These are phyloP conservation scores for Dichotomocladium elegans DNA, from an alignment of 371 early-diverging fungal genomes.

Conservation along the genomic window DNA sequence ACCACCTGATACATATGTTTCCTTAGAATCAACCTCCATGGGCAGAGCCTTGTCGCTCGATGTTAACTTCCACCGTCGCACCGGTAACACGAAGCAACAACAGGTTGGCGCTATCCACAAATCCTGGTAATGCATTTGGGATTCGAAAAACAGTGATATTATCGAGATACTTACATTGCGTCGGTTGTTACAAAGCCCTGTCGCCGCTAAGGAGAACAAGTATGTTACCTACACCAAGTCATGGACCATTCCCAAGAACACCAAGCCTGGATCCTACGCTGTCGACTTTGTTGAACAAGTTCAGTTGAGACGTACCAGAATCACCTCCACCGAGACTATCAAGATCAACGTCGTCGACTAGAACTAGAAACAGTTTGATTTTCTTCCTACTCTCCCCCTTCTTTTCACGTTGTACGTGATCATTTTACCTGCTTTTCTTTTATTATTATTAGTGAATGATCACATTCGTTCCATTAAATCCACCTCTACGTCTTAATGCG, in stretches of 20 bases:
- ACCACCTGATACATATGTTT: neutral
- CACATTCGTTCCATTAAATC: too few relatives aligned
- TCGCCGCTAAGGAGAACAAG: constrained; percentile 24
- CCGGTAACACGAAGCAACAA: constrained; percentile 38
- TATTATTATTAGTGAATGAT: too few relatives aligned
- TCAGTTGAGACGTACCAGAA: constrained; percentile 31
- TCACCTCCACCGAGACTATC: constrained; percentile 36
- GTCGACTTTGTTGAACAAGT: constrained; percentile 35
- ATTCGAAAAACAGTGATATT: too few relatives aligned
- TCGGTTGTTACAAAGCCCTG: constrained; percentile 20
- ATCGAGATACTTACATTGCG: too few relatives aligned
- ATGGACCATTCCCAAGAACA: constrained; percentile 51
- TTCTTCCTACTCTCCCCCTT: too few relatives aligned
- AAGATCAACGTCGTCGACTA: constrained; percentile 36
- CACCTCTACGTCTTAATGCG: too few relatives aligned
- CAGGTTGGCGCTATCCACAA: constrained; percentile 26
- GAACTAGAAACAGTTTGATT: too few relatives aligned
- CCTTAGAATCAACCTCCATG: constrained; percentile 23
- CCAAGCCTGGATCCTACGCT: constrained; percentile 55
- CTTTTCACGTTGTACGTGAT: too few relatives aligned
- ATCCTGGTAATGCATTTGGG: constrained; percentile 34
- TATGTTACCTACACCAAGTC: constrained; percentile 33
- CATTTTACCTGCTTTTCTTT: too few relatives aligned
- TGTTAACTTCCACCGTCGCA: constrained; percentile 38
- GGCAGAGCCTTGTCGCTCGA: constrained; percentile 34